phyloP scores from a whole-genome alignment of 1,284 basidiomycete genomes.

The Takashimella koratensis region DNA sequence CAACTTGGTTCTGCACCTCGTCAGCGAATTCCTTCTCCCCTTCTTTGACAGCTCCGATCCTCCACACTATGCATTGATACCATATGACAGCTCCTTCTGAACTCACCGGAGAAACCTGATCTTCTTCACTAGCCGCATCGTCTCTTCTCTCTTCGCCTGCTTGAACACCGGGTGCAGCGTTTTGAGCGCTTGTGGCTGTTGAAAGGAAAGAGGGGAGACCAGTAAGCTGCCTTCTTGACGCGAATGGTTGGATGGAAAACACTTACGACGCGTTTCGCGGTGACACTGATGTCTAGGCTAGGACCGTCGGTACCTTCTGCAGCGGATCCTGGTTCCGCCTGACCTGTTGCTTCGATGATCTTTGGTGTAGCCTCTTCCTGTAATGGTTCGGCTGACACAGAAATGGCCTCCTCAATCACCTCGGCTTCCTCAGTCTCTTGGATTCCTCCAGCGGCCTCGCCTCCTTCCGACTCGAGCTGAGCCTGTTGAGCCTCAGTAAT shows the following conservation, averaged over 20 bases:
- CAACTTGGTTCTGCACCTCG: no score
- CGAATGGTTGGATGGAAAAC: not conserved
- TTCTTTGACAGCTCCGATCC: not conserved
- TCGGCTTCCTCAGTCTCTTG: not conserved
- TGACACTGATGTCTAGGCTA: not conserved
- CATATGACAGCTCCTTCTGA: not conserved
- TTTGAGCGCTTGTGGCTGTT: conserved; percentile 46
- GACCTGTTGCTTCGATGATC: not conserved
- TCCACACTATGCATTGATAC: not conserved
- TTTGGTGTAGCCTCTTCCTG: not conserved
- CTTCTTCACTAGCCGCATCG: conserved; percentile 76
- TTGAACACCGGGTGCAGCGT: conserved; percentile 54
- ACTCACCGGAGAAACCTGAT: conserved; percentile 65
- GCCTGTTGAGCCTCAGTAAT: conserved; percentile 11
- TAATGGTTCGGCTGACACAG: not conserved
- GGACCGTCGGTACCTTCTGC: not conserved
- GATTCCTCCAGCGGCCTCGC: not conserved
- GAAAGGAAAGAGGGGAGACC: not conserved
- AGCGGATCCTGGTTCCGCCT: not conserved
- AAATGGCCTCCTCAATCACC: not conserved
- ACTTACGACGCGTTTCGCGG: conserved; percentile 35
- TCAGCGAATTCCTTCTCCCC: not conserved
- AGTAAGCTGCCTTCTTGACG: not conserved
- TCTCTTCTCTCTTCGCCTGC: conserved; percentile 76
- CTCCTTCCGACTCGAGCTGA: conserved; percentile 11